Evolutionary conservation across 352 stramenopile genomes (phyloP), one percentile per base, ranked within the genome.

Genomic region (Pythium brassicae): DNA sequence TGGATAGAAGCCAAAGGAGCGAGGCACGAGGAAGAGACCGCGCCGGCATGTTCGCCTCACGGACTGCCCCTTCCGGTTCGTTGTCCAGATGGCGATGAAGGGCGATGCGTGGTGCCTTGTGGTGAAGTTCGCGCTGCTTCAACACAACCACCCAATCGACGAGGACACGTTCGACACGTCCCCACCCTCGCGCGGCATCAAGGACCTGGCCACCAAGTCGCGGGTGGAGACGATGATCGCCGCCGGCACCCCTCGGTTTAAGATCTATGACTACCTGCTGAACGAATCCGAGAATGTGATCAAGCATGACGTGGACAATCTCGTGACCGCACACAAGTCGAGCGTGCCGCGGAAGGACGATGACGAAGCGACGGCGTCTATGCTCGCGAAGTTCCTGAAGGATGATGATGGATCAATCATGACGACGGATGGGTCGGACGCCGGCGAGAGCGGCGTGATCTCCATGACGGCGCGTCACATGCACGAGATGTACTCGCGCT

Each of bases 401-500:
- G 32, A 9, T 11, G 32, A 37, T 8, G 32, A 37, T 8, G 32
- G 6, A 8, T 37, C 32, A 2, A 11, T 37, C 8, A 11, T 37
- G 32, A 37, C 32, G 2, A 37, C 5, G 8, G 32, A 37, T 11
- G 32, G 14, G 32, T 37, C 32, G 32, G 32, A 37, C 2, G 0
- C 19, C 40, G 40, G 22, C 6, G 40, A 46, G 22, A 22, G 22
- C 40, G 40, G 40, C 3, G n/a, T 20, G 19, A 59, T 71, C 19
- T 63, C 40, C 6, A 26, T 71, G 35, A 39, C 26, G 14, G 45
- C 4, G 9, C 9, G 11, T 0, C 50, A 49, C 20, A 67, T 67
- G 63, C 43, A 46, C 0, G 52, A 57, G 4, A 43, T 57, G 43
- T 56, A 51, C 15, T n/a, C 3, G 0, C 29, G 29, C 29, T 35